A percentile compares a stretch with the other conserved stretches of the same genome.
Conservation (phyloP, 495 filamentous ascomycete species). For the Tetracladium setigerum region DNA sequence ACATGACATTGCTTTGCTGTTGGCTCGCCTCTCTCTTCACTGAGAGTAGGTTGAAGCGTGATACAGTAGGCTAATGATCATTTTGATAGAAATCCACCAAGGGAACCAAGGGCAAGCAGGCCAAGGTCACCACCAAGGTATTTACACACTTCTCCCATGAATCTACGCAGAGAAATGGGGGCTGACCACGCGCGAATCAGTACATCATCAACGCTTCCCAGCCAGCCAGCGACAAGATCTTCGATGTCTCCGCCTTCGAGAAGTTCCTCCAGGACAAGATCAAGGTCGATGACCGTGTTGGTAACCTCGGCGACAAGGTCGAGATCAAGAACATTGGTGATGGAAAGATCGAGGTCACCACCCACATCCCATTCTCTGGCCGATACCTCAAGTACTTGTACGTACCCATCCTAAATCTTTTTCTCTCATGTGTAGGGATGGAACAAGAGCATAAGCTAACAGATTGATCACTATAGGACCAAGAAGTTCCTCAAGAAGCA, state of each 20-base stretch:
- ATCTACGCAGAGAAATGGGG: neutral
- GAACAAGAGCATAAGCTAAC: neutral
- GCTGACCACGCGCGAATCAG: constrained; percentile 34
- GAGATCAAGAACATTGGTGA: constrained; percentile 84
- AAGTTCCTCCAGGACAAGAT: constrained; percentile 99
- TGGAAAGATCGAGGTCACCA: constrained; percentile 94
- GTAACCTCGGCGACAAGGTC: constrained; percentile 93
- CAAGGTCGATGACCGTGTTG: constrained; percentile 97
- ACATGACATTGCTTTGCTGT: constrained; percentile 24
- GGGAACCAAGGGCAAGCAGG: constrained; percentile 45
- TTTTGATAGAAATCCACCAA: constrained; percentile 45
- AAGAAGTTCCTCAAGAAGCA: constrained; percentile 99
- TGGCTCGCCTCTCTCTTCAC: constrained; percentile 15
- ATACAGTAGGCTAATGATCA: constrained; percentile 92
- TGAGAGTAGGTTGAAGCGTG: constrained; percentile 39
- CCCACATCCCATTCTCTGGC: constrained; percentile 96
- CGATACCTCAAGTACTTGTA: constrained; percentile 99
- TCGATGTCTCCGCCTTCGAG: constrained; percentile 97
- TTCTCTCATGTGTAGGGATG: neutral
- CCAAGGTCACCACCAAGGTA: constrained; percentile 60
- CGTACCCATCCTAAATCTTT: constrained; percentile 28
- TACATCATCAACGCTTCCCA: constrained; percentile 98
- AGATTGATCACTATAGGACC: constrained; percentile 53
- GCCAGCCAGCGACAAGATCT: constrained; percentile 98
- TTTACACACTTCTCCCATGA: constrained; percentile 11